Conservation (phyloP, 495 filamentous ascomycete species). For the Sporormia fimetaria region DNA sequence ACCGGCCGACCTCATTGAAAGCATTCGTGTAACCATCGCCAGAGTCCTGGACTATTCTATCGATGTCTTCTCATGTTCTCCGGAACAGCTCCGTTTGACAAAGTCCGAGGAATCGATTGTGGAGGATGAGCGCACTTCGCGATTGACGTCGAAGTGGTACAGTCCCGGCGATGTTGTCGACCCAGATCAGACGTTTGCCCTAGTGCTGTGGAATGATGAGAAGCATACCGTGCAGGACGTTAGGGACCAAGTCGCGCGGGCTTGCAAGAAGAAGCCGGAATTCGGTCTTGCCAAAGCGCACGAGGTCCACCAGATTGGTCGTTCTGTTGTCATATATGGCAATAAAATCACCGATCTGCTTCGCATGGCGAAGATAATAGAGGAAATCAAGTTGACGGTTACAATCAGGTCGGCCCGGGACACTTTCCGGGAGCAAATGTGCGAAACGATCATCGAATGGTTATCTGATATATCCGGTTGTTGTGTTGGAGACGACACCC, state of each 20-base stretch:
- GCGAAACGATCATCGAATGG: constrained; percentile 95
- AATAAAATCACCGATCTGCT: constrained; percentile 60
- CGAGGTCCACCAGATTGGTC: constrained; percentile 77
- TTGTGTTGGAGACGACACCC: constrained; percentile 65
- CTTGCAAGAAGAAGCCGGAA: constrained; percentile 58
- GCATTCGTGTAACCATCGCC: constrained; percentile 72
- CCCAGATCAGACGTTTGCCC: constrained; percentile 59
- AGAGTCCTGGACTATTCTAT: constrained; percentile 85
- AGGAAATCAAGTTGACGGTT: constrained; percentile 90
- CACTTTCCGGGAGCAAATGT: constrained; percentile 97
- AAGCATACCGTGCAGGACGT: constrained; percentile 96
- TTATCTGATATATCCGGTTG: constrained; percentile 85
- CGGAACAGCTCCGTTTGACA: constrained; percentile 77
- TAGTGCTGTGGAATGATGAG: constrained; percentile 97
- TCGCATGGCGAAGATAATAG: constrained; percentile 66
- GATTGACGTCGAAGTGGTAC: constrained; percentile 64
- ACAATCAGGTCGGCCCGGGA: constrained; percentile 89
- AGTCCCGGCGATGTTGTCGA: constrained; percentile 45
- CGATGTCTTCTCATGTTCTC: constrained; percentile 94
- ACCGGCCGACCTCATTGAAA: constrained; percentile 59
- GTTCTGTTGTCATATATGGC: constrained; percentile 69
- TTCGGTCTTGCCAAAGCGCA: constrained; percentile 67
- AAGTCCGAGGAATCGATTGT: constrained; percentile 72
- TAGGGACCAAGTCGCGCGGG: constrained; percentile 73
- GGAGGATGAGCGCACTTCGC: constrained; percentile 68